These are phyloP conservation scores for Tolypocladium tundrense DNA, from an alignment of 2,329 filamentous ascomycete genomes.

Conservation along the genomic window DNA sequence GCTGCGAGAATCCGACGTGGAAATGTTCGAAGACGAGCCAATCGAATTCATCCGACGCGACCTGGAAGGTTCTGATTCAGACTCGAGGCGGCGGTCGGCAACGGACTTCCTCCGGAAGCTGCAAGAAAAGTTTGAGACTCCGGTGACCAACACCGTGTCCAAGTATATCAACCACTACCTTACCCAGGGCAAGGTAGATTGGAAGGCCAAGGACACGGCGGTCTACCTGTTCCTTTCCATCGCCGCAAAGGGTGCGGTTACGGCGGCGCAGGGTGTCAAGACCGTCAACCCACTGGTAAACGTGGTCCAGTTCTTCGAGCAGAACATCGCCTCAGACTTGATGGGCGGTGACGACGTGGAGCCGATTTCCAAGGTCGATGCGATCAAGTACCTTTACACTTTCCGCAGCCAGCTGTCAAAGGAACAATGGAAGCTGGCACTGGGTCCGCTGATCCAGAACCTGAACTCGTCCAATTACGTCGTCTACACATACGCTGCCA, in stretches of 20 bases:
- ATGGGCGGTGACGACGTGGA: conserved; percentile 58
- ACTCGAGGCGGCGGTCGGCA: conserved; percentile 82
- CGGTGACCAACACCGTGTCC: conserved; percentile 79
- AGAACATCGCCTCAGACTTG: conserved; percentile 82
- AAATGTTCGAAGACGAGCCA: conserved; percentile 95
- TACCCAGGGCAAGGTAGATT: conserved; percentile 68
- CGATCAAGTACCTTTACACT: conserved; percentile 94
- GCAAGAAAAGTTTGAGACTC: conserved; percentile 75
- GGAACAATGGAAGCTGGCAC: conserved; percentile 82
- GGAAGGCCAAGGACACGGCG: conserved; percentile 98
- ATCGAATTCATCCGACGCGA: conserved; percentile 97
- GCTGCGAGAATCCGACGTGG: conserved; percentile 84
- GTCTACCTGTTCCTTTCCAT: conserved; percentile 93
- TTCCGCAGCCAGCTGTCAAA: conserved; percentile 93
- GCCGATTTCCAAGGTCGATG: conserved; percentile 89
- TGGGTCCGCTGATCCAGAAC: conserved; percentile 84
- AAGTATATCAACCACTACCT: conserved; percentile 84
- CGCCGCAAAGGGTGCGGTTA: conserved; percentile 82
- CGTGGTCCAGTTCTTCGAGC: conserved; percentile 91
- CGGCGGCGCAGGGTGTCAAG: conserved; percentile 80
- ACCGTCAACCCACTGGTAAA: conserved; percentile 80
- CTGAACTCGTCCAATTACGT: conserved; percentile 86
- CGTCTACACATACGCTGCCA: conserved; percentile 93
- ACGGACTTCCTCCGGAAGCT: conserved; percentile 89
- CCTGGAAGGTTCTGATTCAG: conserved; percentile 90